These are phyloP conservation scores for Erodium texanum DNA, from an alignment of 441 rosid species.

Conservation along the genomic window DNA sequence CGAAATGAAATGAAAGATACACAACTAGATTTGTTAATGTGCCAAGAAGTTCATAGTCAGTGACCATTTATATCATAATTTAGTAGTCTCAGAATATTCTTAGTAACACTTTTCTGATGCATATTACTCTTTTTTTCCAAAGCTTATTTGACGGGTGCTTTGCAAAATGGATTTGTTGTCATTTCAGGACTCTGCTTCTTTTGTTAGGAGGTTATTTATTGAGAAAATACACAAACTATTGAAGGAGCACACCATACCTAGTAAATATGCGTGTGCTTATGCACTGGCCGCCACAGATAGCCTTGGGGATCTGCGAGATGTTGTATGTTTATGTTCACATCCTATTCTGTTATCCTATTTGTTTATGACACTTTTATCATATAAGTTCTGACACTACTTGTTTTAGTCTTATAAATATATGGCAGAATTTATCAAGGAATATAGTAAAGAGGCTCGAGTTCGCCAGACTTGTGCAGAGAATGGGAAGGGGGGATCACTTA, in stretches of 20 bases:
- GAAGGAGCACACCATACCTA: slow-evolving; percentile 57
- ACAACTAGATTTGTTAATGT: not conserved
- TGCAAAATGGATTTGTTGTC: slow-evolving; percentile 11
- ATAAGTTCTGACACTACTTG: slow-evolving; percentile 23
- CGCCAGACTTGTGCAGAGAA: slow-evolving; percentile 34
- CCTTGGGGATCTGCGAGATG: slow-evolving; percentile 52
- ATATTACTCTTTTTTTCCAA: not conserved
- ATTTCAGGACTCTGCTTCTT: slow-evolving; percentile 57
- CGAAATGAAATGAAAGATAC: not conserved
- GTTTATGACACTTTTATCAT: slow-evolving; percentile 9
- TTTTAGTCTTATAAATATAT: slow-evolving; percentile 59
- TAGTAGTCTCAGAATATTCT: not conserved
- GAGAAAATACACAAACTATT: slow-evolving; percentile 54
- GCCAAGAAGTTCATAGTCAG: not conserved
- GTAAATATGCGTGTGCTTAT: slow-evolving; percentile 78
- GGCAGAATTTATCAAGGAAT: slow-evolving; percentile 58
- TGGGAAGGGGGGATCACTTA: slow-evolving; percentile 41
- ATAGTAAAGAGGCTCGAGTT: slow-evolving; percentile 39
- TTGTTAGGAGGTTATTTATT: slow-evolving; percentile 49
- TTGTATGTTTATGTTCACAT: slow-evolving; percentile 35
- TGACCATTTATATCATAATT: not conserved
- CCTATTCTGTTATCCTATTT: slow-evolving; percentile 12
- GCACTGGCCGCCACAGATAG: slow-evolving; percentile 52
- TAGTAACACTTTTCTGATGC: slow-evolving; percentile 5
- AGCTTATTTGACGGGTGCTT: slow-evolving; percentile 5